Percentiles rank a stretch among this genome's conserved stretches.
These are phyloP conservation scores for Arxiozyma slooffiae DNA, from an alignment of 1,139 yeast genomes.

Conservation along the genomic window DNA sequence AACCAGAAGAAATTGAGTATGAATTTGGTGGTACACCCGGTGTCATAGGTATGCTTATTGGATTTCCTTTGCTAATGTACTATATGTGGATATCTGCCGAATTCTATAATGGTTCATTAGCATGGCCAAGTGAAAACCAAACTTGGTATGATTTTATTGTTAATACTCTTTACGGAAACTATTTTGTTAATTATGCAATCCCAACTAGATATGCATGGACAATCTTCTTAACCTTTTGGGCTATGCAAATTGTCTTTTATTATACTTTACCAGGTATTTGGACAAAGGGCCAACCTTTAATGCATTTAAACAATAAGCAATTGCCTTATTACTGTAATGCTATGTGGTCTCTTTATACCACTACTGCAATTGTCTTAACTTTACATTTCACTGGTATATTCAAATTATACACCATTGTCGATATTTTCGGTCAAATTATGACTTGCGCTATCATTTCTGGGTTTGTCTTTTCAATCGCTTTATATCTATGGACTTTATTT, in stretches of 20 bases:
- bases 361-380: conserved; percentile 46
- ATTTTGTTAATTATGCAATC: conserved; percentile 46
- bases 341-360: conserved; percentile 66
- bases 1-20: conserved; percentile 44
- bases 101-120: conserved; percentile 64
- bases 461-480: conserved; percentile 46
- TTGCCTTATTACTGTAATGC: conserved; percentile 93
- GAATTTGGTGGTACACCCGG: conserved; percentile 97
- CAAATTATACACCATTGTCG: conserved; percentile 63
- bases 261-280: conserved; percentile 88
- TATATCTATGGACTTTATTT: conserved; percentile 55
- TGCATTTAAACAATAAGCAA: conserved; percentile 67
- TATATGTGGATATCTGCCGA: conserved; percentile 91
- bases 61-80: conserved; percentile 90
- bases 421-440: conserved; percentile 85
- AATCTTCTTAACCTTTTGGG: conserved; percentile 59
- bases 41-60: conserved; percentile 82
- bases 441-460: conserved; percentile 80
- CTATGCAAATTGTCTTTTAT: conserved; percentile 66
- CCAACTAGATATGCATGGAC: conserved; percentile 63
- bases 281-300: conserved; percentile 89
- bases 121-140: conserved; percentile 58
- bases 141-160: conserved; percentile 44
- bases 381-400: conserved; percentile 69
- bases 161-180: conserved; percentile 31